Evolutionary conservation across 177 flowering plant genomes (phyloP), one percentile per base, ranked within the genome.

Genomic region (Viscum album): DNA sequence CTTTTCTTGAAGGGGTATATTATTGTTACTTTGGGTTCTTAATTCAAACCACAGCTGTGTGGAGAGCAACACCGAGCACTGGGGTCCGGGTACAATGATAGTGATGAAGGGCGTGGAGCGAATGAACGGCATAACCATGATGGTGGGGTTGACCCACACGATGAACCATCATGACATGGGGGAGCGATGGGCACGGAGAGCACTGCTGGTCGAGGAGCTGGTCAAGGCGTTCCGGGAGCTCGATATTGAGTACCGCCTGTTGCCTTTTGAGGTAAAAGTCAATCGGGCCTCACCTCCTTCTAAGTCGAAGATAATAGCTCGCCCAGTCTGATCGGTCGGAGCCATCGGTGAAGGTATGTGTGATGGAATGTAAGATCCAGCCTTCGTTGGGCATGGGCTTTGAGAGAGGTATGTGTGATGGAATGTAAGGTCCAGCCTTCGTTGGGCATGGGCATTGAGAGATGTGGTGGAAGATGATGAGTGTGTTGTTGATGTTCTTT

Each of bases 111-210:
- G 75, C 26, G 61, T 80, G 45, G 77, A 73, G 36, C 77, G 65
- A 23, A 33, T 80, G 71, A 75, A 78, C 74, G 76, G 64, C 34
- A 33, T 80, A 58, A 75, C 58, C 58, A 47, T 80, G 31, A 47
- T 67, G 11, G 39, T 78, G 59, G 73, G 68, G 67, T 52, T 67
- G 3, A 68, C 67, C 4, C 81, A 80, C 60, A 73, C 64, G 54
- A 74, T 72, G 74, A 80, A 78, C 64, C 62, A 70, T 59, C 80
- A 80, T n/a, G 35, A 78, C 69, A 76, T 72, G 66, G 69, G 65
- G 28, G 80, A 73, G 69, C 77, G 73, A 73, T 75, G 69, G 73
- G 8, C 32, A 11, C 77, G 82, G 72, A 78, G 80, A 74, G 70
- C 66, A 6, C 72, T 71, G 34, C 39, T 80, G 63, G 35, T 80